Conservation (phyloP, 192 early-diverging fungal genomes). For the Irineochytrium annulatum region DNA sequence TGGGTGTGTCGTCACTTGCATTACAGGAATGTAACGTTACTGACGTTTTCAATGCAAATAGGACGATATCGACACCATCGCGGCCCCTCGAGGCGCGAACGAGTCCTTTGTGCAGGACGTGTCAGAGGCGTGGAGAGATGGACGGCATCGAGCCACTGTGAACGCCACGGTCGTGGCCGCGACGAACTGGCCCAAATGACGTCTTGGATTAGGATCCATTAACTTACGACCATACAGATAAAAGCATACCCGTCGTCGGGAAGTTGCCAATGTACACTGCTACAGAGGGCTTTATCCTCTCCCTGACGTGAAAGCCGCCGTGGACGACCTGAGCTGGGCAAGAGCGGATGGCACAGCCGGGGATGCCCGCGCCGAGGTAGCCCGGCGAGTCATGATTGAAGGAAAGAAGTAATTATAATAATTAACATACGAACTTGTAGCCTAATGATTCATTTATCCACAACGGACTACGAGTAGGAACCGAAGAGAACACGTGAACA, state of each 20-base stretch:
- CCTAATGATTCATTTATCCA: too few species aligned
- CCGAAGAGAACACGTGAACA: too few species aligned
- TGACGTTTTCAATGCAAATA: constrained; percentile 16
- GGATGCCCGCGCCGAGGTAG: constrained; percentile 23
- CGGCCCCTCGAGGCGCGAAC: constrained; percentile 71
- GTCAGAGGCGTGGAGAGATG: constrained; percentile 88
- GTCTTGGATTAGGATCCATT: background rate
- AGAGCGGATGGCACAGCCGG: constrained; percentile 25
- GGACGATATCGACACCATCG: constrained; percentile 97
- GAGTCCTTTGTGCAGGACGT: constrained; percentile 84
- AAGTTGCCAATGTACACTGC: constrained; percentile 38
- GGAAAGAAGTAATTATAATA: too few species aligned
- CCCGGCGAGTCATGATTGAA: too few species aligned
- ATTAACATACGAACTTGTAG: too few species aligned
- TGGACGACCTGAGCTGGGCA: constrained; percentile 29
- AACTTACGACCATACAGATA: too few species aligned
- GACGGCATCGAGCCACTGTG: constrained; percentile 95
- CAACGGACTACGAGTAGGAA: too few species aligned
- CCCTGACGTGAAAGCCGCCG: constrained; percentile 58
- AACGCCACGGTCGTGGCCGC: constrained; percentile 97
- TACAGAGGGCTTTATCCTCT: constrained; percentile 55
- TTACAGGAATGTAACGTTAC: too few species aligned
- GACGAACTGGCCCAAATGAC: constrained; percentile 82
- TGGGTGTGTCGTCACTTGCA: constrained; percentile 45
- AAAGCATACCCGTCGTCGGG: too few species aligned